Conservation (phyloP, 1,139 yeast species). For the Taphrina sp. region DNA sequence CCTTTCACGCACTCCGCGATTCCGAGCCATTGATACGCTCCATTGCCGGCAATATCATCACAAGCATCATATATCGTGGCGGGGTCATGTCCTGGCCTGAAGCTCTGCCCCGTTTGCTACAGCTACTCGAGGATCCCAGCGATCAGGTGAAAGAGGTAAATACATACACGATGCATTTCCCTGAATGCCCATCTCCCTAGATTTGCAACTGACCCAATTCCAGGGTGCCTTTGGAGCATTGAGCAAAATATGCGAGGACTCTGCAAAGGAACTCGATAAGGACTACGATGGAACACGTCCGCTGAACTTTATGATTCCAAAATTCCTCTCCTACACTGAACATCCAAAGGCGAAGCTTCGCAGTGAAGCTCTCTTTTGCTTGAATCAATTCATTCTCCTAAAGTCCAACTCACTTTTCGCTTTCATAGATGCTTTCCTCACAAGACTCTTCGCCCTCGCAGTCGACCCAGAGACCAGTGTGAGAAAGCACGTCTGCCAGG, state of each 20-base stretch:
- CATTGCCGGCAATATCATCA: slow-evolving; percentile 86
- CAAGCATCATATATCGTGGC: slow-evolving; percentile 70
- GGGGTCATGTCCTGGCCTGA: slow-evolving; percentile 77
- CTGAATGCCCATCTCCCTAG: too few relatives aligned
- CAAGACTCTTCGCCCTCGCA: slow-evolving; percentile 60
- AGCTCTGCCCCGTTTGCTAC: slow-evolving; percentile 64
- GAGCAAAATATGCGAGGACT: slow-evolving; percentile 85
- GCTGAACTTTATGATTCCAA: slow-evolving; percentile 63
- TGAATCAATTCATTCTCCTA: slow-evolving; percentile 71
- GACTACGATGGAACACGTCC: slow-evolving; percentile 69
- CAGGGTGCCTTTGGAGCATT: slow-evolving; percentile 82
- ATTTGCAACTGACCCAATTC: slow-evolving; percentile 34
- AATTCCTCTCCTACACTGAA: slow-evolving; percentile 54
- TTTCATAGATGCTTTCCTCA: slow-evolving; percentile 64
- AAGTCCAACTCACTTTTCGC: slow-evolving; percentile 64
- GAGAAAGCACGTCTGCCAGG: slow-evolving; percentile 71
- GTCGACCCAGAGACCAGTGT: slow-evolving; percentile 59
- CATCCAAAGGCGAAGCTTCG: slow-evolving; percentile 53
- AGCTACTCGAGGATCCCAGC: slow-evolving; percentile 44
- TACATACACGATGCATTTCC: too few relatives aligned
- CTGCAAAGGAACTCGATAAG: slow-evolving; percentile 56
- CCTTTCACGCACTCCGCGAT: slow-evolving; percentile 67
- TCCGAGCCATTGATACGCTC: slow-evolving; percentile 65
- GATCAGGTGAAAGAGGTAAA: slow-evolving; percentile 38
- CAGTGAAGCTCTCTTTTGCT: slow-evolving; percentile 65